These are phyloP conservation scores for Daldinia eschscholtzii DNA, from an alignment of 2,329 filamentous ascomycete genomes.

Conservation along the genomic window DNA sequence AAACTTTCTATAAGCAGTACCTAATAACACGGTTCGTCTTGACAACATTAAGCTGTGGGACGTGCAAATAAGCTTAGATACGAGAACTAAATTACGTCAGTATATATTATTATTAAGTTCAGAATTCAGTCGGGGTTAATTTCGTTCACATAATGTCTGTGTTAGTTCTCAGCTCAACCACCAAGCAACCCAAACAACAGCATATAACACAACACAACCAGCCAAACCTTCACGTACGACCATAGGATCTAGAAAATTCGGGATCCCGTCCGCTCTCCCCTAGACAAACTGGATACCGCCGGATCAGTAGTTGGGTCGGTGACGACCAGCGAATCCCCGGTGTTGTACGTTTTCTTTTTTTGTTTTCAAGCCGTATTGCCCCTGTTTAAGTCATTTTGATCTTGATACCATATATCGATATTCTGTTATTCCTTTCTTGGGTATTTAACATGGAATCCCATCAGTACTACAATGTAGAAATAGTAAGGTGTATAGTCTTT, in stretches of 20 bases:
- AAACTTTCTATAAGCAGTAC: too few species aligned
- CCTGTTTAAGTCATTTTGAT: not conserved
- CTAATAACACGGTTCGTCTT: too few species aligned
- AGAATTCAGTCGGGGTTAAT: not conserved
- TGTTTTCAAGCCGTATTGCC: not conserved
- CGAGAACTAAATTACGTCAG: not conserved
- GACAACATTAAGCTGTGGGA: not conserved
- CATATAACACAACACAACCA: constrained; percentile 1
- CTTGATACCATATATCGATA: too few species aligned
- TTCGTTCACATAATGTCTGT: too few species aligned
- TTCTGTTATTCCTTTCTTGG: too few species aligned
- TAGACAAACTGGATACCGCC: not conserved
- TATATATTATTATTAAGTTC: too few species aligned
- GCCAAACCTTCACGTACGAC: constrained; percentile 52
- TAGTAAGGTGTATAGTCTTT: not conserved
- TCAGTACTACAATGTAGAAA: too few species aligned
- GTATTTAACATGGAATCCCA: too few species aligned
- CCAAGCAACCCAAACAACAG: not conserved
- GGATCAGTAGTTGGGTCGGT: constrained; percentile 11
- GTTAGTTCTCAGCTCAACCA: not conserved
- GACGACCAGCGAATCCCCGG: constrained; percentile 10
- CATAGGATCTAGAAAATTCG: constrained; percentile 11
- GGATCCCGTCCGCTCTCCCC: constrained; percentile 11
- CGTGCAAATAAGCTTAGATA: not conserved
- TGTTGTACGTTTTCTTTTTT: constrained; percentile 10